Base-by-base conservation (phyloP, 306 rosid genomes). In the Alnus glutinosa region DNA sequence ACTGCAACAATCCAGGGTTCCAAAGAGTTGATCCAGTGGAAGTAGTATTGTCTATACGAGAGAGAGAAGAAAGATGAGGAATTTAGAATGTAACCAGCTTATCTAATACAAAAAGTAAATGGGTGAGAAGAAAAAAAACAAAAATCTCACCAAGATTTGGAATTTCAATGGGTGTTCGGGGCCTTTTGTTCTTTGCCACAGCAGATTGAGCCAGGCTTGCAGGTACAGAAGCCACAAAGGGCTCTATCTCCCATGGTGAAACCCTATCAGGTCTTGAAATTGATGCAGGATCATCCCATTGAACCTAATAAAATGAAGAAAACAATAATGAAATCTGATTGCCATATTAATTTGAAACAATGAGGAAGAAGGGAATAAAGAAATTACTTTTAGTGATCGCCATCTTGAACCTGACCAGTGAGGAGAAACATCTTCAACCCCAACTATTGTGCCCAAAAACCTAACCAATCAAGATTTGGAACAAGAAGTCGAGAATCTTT, bases 241-340 rank as follows among this genome's bases (percentile, higher is more conserved):
- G 96, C 72, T 95, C 98, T 76, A 95, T 88, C 85, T 95, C 97
- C 98, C 98, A 95, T 5, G 97, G 90, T 2, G 98, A 95, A 77
- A 95, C 97, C 88, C 94, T 90, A 28, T 91, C 97, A 37, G 98
- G 99, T 85, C 98, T 89, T 13, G 82, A 77, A 84, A 91, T 80
- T 52, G 98, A 78, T 63, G 97, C 85, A 73, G 90, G 86, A 79
- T 95, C 99, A 81, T 95, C 99, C 99, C 99, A 95, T 81, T 93
- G 98, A 83, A 93, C 99, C 99, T 95, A 85, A 81, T 59, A 74
- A 39, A 71, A 49, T 49, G 14, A 77, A 68, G 63, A 72, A 16
- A 76, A 68, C 39, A 77, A 63, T 23, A 39, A 54, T 75, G 64
- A 34, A 64, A 72, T 32, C 69, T 54, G 74, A 55, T 47, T 32